Percentiles rank a stretch among this genome's conserved stretches.
phyloP scores from a whole-genome alignment of 257 asterid genomes.

The Solanum virginianum region DNA sequence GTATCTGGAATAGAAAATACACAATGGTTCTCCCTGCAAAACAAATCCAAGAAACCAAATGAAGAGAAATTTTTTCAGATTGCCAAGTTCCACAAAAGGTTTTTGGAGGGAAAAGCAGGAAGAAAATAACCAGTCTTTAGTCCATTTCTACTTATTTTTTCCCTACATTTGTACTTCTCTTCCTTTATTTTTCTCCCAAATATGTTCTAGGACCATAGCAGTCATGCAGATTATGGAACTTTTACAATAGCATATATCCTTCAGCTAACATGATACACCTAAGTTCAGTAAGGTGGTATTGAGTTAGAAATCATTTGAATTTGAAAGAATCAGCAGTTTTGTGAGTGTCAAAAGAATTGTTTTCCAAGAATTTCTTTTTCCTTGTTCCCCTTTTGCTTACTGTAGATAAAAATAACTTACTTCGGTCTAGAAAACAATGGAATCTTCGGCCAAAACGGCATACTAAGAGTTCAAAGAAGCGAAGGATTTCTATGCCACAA shows the following conservation, averaged over 20 bases:
- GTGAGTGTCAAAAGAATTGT: not conserved
- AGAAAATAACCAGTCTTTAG: not conserved
- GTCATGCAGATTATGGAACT: not conserved
- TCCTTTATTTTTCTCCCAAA: not conserved
- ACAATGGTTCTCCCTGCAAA: conserved; percentile 82
- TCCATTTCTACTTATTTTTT: not conserved
- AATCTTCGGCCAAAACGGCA: not conserved
- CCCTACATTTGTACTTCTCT: not conserved
- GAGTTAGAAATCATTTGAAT: not conserved
- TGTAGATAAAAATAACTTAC: not conserved
- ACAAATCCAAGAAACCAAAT: conserved; percentile 4
- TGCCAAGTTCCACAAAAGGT: not conserved
- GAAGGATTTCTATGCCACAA: not conserved
- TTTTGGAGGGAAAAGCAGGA: not conserved
- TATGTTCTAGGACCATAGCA: not conserved
- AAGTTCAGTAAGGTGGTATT: not conserved
- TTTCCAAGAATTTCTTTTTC: not conserved
- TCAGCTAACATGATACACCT: not conserved
- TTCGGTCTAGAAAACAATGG: not conserved
- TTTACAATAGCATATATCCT: not conserved
- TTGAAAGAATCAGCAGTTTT: not conserved
- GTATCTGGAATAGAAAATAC: conserved; percentile 85
- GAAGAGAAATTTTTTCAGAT: not conserved
- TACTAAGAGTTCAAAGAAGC: not conserved
- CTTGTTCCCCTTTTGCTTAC: not conserved